phyloP scores from a whole-genome alignment of 441 rosid genomes.

The Brassica balearica region DNA sequence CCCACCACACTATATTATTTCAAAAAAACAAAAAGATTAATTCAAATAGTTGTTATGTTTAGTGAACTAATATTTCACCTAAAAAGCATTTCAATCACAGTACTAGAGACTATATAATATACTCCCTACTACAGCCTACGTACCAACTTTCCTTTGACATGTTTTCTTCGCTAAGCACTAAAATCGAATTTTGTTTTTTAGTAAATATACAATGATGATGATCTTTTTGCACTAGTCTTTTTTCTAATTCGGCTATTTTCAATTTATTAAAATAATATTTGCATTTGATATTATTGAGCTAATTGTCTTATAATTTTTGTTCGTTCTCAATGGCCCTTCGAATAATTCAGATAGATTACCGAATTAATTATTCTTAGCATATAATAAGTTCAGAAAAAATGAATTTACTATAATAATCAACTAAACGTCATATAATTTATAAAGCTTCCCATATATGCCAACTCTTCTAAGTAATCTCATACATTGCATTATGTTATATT shows the following conservation, averaged over 20 bases:
- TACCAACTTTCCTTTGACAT: constrained; percentile 15
- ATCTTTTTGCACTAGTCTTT: neutral
- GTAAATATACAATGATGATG: neutral
- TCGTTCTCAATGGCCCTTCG: neutral
- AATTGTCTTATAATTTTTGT: neutral
- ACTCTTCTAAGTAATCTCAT: neutral
- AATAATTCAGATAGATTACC: neutral
- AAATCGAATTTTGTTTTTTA: neutral
- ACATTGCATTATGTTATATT: neutral
- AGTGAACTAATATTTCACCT: constrained; percentile 39
- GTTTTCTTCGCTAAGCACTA: constrained; percentile 10
- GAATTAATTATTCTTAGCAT: neutral
- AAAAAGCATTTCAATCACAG: neutral
- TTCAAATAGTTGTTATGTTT: constrained; percentile 9
- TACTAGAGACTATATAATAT: constrained; percentile 14
- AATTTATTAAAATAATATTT: neutral
- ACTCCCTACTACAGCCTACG: neutral
- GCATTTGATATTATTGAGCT: constrained; percentile 1
- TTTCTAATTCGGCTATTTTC: neutral
- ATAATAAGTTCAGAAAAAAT: neutral
- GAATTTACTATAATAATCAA: neutral
- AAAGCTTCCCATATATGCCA: neutral
- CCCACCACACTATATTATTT: neutral
- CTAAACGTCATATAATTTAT: neutral
- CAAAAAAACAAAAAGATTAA: neutral